Evolutionary conservation across 192 early-diverging fungal species (phyloP).

Genomic region (Coemansia sp.): DNA sequence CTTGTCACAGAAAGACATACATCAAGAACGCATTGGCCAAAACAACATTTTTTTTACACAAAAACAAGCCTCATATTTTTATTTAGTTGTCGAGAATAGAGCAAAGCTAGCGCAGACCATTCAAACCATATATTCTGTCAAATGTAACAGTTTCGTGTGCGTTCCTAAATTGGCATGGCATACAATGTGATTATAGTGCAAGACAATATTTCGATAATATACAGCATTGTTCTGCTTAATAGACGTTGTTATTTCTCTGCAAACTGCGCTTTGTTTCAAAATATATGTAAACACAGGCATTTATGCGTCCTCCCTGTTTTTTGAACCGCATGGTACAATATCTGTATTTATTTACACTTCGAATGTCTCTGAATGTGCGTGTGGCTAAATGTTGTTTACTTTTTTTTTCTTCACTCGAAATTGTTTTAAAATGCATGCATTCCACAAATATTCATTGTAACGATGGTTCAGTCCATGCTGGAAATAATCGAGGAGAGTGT

Average conservation of each 20-base stretch:
- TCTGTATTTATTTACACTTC: neutral
- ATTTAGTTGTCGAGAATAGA: neutral
- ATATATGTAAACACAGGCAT: neutral
- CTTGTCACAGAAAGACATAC: neutral
- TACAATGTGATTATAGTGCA: neutral
- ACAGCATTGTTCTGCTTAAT: neutral
- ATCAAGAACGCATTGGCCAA: neutral
- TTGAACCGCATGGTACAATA: neutral
- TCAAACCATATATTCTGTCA: neutral
- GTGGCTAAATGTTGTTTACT: neutral
- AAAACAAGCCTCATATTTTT: neutral
- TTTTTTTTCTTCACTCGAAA: neutral
- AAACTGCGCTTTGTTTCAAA: neutral
- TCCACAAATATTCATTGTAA: neutral
- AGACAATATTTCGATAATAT: neutral
- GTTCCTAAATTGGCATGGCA: neutral
- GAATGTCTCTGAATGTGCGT: neutral
- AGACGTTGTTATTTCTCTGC: neutral
- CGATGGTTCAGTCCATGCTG: neutral
- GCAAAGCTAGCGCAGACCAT: neutral
- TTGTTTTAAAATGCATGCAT: neutral
- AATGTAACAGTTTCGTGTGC: neutral
- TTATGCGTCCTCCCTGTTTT: neutral
- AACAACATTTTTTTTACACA: neutral
- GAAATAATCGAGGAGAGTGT: conserved; percentile 4